Conservation (phyloP, 192 early-diverging fungal genomes). For the Phlyctochytrium bullatum region DNA sequence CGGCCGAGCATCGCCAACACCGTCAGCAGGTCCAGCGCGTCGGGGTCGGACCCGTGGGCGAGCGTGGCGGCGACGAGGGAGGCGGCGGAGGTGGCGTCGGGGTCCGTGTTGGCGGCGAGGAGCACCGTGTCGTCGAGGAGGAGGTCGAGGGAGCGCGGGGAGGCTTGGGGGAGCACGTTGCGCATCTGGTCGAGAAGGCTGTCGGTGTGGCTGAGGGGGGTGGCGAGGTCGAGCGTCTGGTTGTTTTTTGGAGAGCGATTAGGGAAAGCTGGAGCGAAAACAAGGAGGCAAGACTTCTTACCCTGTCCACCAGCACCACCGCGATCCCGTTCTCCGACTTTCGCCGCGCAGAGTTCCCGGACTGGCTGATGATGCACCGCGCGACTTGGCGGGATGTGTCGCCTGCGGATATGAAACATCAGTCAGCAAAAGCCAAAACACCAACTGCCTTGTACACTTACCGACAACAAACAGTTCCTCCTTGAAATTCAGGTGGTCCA, state of each 20-base stretch:
- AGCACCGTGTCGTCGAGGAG: neutral
- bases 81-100: neutral
- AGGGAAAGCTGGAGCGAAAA: no score
- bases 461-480: conserved; percentile 23
- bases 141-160: conserved; percentile 1
- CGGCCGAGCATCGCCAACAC: conserved; percentile 11
- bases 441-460: neutral
- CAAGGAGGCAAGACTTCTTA: neutral
- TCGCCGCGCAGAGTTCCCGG: conserved; percentile 5
- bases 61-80: neutral
- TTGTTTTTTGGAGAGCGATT: neutral
- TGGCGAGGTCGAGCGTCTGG: conserved; percentile 17
- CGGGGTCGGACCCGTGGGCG: conserved; percentile 11
- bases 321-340: neutral
- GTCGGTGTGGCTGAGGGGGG: conserved; percentile 9
- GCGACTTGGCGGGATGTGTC: conserved; percentile 17
- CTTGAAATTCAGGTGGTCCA: conserved; percentile 8
- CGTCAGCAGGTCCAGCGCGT: conserved; percentile 12
- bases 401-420: neutral
- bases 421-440: no score
- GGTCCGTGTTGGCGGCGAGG: neutral
- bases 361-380: conserved; percentile 17
- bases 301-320: conserved; percentile 14
- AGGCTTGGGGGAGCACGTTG: neutral
- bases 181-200: conserved; percentile 12